Evolutionary conservation across 75 land plant genomes (phyloP).

Genomic region (Sequoiadendron giganteum): DNA sequence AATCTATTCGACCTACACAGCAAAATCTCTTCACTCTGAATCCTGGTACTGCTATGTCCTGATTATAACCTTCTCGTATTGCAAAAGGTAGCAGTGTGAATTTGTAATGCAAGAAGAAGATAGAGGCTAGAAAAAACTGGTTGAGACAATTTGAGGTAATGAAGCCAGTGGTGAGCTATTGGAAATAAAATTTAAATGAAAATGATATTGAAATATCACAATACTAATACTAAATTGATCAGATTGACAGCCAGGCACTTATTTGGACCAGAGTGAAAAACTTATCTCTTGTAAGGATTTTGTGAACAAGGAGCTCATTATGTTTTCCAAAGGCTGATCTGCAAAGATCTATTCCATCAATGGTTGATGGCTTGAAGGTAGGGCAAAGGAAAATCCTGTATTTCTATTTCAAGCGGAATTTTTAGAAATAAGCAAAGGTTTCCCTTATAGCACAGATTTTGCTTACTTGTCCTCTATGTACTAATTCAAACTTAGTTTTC

Average conservation of each 20-base stretch:
- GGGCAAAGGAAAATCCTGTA: slow-evolving; percentile 96
- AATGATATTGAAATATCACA: not conserved
- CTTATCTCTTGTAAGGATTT: slow-evolving; percentile 90
- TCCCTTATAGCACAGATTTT: not conserved
- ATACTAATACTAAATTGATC: not conserved
- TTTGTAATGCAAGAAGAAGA: slow-evolving; percentile 99
- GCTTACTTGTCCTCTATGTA: not conserved
- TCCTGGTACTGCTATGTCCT: no score
- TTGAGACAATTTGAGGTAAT: slow-evolving; percentile 89
- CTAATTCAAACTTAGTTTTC: not conserved
- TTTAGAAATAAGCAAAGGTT: slow-evolving; percentile 85
- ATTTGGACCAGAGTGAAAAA: slow-evolving; percentile 72
- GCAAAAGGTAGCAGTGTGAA: no score
- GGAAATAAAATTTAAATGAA: not conserved
- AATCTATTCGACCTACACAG: no score
- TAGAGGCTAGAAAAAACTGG: slow-evolving; percentile 96
- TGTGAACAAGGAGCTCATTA: slow-evolving; percentile 91
- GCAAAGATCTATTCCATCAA: slow-evolving; percentile 91
- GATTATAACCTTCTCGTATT: no score
- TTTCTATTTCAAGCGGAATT: slow-evolving; percentile 90
- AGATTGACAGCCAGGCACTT: slow-evolving; percentile 82
- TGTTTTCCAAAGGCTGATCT: slow-evolving; percentile 94
- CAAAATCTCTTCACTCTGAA: no score
- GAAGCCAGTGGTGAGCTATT: not conserved
- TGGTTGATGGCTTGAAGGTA: slow-evolving; percentile 98